phyloP scores from a whole-genome alignment of 192 early-diverging fungal genomes.

The Backusella tuberculispora region DNA sequence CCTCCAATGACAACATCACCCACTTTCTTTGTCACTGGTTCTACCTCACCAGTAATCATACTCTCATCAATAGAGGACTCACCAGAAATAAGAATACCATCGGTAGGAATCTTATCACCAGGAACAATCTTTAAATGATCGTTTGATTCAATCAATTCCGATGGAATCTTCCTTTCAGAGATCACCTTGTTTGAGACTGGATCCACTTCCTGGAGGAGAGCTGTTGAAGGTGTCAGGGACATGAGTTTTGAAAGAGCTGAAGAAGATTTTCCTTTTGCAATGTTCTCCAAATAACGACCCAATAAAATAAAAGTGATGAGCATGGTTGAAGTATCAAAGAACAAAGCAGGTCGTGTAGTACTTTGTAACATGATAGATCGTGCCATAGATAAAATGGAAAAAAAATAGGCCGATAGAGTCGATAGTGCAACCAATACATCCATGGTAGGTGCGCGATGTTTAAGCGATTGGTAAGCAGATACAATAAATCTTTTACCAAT shows the following conservation, averaged over 20 bases:
- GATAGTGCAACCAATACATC: slow-evolving; percentile 90
- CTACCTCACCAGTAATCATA: slow-evolving; percentile 90
- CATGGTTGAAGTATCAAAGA: slow-evolving; percentile 93
- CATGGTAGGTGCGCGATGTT: slow-evolving; percentile 89
- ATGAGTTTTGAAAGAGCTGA: slow-evolving; percentile 86
- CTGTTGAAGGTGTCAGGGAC: slow-evolving; percentile 83
- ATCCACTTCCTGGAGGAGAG: slow-evolving; percentile 58
- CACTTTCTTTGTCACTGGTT: slow-evolving; percentile 72
- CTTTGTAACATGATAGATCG: slow-evolving; percentile 59
- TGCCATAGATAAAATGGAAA: slow-evolving; percentile 76
- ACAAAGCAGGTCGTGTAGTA: slow-evolving; percentile 70
- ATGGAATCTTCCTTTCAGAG: slow-evolving; percentile 74
- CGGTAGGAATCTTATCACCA: slow-evolving; percentile 90
- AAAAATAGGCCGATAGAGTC: slow-evolving; percentile 83
- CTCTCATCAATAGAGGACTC: slow-evolving; percentile 88
- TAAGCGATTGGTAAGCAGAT: slow-evolving; percentile 78
- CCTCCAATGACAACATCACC: slow-evolving; percentile 83
- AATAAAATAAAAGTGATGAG: slow-evolving; percentile 91
- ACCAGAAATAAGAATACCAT: slow-evolving; percentile 80
- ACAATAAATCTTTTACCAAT: slow-evolving; percentile 81
- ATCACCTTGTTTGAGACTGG: slow-evolving; percentile 51
- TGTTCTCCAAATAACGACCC: slow-evolving; percentile 92
- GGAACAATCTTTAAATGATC: slow-evolving; percentile 89
- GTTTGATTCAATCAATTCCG: slow-evolving; percentile 83
- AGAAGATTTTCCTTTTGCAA: slow-evolving; percentile 94